Evolutionary conservation across 1,284 basidiomycete species (phyloP), one percentile per base, ranked within the genome.

Genomic region (Schizophyllum amplum): DNA sequence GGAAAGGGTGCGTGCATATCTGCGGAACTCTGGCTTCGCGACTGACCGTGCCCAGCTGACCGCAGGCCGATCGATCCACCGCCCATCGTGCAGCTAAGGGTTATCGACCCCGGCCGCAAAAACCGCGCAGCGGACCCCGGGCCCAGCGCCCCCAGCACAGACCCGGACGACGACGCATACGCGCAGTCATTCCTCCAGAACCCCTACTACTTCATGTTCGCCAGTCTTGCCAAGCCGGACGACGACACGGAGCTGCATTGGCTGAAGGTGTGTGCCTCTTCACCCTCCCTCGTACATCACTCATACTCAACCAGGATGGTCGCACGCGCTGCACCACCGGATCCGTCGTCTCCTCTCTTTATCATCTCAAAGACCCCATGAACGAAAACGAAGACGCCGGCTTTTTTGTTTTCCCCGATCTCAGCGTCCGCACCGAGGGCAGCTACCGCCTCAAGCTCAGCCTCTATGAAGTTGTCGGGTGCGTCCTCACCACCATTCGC

Each of bases 161-260:
- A 42, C 52, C 53, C 48, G 62, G 58, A 54, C 61, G 63, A 52
- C 22, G 62, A 62, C 24, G 67, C 67, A 20, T 76, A 76, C 57
- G 74, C 75, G 1, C 73, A 75, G 61, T 71, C 76, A 24, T 91
- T 84, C 68, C 77, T 90, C 15, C 88, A 96, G 72, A 94, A 92
- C 63, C 93, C 93, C 0, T 94, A 94, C 69, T 94, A 94, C 68
- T 96, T 97, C 71, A 93, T 94, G 83, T 96, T 93, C 65, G 93
- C 93, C 4, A 86, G 84, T 62, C 79, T 96, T 22, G 90, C 92
- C 0, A 87, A 91, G 63, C 90, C 90, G 0, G 91, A 94, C 63
- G 85, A 90, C 60, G 92, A 96, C 64, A 82, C 90, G n/a, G 95
- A 98, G 71, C 72, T 98, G 42, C 94, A 96, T 68, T 87, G 94